Conservation (phyloP, 2,329 filamentous ascomycete genomes). For the Aureobasidium subglaciale region DNA sequence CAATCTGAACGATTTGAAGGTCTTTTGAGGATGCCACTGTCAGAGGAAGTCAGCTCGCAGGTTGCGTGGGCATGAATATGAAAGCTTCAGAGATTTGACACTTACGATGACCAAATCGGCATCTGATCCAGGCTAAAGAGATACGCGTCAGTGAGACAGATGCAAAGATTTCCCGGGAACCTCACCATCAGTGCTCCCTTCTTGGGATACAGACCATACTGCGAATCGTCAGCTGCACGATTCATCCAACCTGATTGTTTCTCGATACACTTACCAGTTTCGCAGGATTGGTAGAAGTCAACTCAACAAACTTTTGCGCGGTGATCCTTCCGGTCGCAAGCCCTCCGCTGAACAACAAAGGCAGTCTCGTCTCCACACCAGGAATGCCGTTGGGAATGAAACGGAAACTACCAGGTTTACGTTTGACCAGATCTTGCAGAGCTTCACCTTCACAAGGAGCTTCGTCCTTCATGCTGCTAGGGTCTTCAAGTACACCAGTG, state of each 20-base stretch:
- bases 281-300: conserved; percentile 49
- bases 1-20: conserved; percentile 37
- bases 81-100: too few relatives aligned
- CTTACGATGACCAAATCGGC: neutral
- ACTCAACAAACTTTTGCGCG: conserved; percentile 46
- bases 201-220: conserved; percentile 46
- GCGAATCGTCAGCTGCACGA: conserved; percentile 24
- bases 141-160: conserved; percentile 48
- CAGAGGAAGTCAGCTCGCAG: too few relatives aligned
- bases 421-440: conserved; percentile 39
- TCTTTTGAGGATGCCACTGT: conserved; percentile 49
- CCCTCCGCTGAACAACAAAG: conserved; percentile 30
- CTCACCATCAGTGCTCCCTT: conserved; percentile 39
- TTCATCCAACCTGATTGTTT: neutral
- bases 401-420: conserved; percentile 39
- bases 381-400: conserved; percentile 53
- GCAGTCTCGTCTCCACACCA: conserved; percentile 51
- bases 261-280: conserved; percentile 30
- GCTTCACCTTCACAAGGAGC: conserved; percentile 43
- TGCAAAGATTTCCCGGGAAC: neutral
- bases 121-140: conserved; percentile 24
- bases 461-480: conserved; percentile 15
- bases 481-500: neutral
- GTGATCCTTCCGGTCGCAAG: conserved; percentile 37
- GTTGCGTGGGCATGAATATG: too few relatives aligned